Evolutionary conservation across 148 eudicot genomes (phyloP).

Genomic region (Simmondsia chinensis): DNA sequence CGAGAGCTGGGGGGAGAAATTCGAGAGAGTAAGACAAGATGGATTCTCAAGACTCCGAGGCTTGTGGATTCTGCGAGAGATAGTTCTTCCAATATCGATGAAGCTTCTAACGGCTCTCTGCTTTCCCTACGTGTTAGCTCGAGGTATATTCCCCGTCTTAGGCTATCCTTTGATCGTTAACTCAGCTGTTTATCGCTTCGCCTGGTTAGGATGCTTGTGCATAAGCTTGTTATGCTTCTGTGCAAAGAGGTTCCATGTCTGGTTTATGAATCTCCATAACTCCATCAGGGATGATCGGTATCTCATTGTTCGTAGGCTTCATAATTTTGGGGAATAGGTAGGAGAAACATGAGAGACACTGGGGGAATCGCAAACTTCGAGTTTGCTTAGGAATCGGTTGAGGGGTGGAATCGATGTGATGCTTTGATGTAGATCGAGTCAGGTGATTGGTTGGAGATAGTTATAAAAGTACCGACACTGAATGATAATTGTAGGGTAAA

Average conservation of each 20-base stretch:
- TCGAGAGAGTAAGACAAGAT: conserved; percentile 88
- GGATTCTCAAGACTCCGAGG: conserved; percentile 92
- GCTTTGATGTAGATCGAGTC: too few species aligned
- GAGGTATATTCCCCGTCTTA: conserved; percentile 76
- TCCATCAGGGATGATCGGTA: conserved; percentile 93
- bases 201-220: conserved; percentile 89
- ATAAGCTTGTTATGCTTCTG: conserved; percentile 66
- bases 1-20: conserved; percentile 78
- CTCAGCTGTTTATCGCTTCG: conserved; percentile 90
- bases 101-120: conserved; percentile 88
- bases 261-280: conserved; percentile 98
- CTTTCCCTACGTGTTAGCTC: conserved; percentile 83
- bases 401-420: too few species aligned
- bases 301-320: conserved; percentile 86
- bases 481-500: too few species aligned
- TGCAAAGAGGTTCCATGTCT: conserved; percentile 85
- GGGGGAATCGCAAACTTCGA: too few species aligned
- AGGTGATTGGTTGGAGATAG: too few species aligned
- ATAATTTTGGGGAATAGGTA: conserved; percentile 64
- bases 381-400: too few species aligned
- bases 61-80: conserved; percentile 88
- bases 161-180: conserved; percentile 86
- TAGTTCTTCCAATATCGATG: conserved; percentile 79
- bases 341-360: too few species aligned
- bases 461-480: too few species aligned